Evolutionary conservation across 805 yeast genomes (phyloP), one percentile per base, ranked within the genome.

Genomic region (Ogataea sp.): DNA sequence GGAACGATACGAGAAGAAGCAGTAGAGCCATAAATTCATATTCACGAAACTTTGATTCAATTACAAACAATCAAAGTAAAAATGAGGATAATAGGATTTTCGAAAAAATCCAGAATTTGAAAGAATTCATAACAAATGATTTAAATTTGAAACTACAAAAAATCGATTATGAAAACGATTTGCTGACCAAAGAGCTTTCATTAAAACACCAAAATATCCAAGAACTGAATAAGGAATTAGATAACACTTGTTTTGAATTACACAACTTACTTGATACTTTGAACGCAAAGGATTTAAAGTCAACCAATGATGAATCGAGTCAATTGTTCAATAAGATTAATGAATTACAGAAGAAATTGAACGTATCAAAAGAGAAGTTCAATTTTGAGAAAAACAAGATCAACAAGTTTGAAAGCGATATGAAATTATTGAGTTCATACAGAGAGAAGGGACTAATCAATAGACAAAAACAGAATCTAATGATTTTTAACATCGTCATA

Each of bases 201-300:
- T 37, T 33, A 11, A 44, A 47, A 16, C 52, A 56, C 27, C 46
- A 56, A 4, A 54, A 64, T 16, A 36, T 67, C 20, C 49, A 45
- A 14, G 37, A 39, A 3, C 42, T 67, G 18, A 56, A 53, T 26
- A 39, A 38, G 7, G 58, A 58, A 26, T 52, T 67, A 33, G 43
- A 52, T 8, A 42, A 41, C 2, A 50, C 51, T 21, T 44, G 61
- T 34, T 38, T 46, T 7, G 44, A 51, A 9, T 48, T 68, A 10
- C 56, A 61, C 24, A 41, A 43, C 2, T 51, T 56, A 29, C 38
- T 68, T 21, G 46, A 46, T 14, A 46, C 42, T 1, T 42, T 68
- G 26, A 59, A 59, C 31, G 33, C 46, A 14, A 60, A 61, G 26
- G 58, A 55, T 32, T 37, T 50, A 3, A 38, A 55, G 32, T 37